phyloP scores from a whole-genome alignment of 306 rosid genomes.

The Begonia fuchsioides region DNA sequence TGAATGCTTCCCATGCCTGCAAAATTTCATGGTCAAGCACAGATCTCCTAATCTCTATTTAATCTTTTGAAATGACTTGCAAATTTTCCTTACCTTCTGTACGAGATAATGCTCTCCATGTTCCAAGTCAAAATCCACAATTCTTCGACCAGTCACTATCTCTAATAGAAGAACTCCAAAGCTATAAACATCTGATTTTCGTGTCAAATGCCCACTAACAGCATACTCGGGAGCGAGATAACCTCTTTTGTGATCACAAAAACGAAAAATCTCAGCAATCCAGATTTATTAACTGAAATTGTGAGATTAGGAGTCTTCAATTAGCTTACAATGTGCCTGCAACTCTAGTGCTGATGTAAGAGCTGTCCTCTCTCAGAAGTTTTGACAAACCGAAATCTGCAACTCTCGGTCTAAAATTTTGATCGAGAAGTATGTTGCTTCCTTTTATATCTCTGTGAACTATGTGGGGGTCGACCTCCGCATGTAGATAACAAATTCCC shows the following conservation, averaged over 20 bases:
- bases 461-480: slow-evolving; percentile 51
- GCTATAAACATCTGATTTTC: slow-evolving; percentile 88
- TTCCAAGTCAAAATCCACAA: slow-evolving; percentile 43
- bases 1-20: slow-evolving; percentile 74
- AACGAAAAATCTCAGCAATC: slow-evolving; percentile 13
- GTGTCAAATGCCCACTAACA: slow-evolving; percentile 55
- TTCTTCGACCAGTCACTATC: slow-evolving; percentile 51
- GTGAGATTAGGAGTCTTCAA: neutral
- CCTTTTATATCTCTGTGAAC: slow-evolving; percentile 85
- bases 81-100: slow-evolving; percentile 46
- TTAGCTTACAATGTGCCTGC: slow-evolving; percentile 90
- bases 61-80: slow-evolving; percentile 1
- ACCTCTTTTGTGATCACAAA: slow-evolving; percentile 36
- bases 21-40: slow-evolving; percentile 2
- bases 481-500: slow-evolving; percentile 65
- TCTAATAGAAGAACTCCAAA: slow-evolving; percentile 69
- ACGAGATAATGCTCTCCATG: slow-evolving; percentile 53
- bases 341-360: slow-evolving; percentile 74
- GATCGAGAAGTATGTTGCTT: slow-evolving; percentile 73
- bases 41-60: neutral
- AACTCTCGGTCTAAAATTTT: slow-evolving; percentile 43
- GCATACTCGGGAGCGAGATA: slow-evolving; percentile 97
- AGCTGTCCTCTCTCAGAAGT: slow-evolving; percentile 39
- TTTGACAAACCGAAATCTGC: slow-evolving; percentile 80
- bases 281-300: neutral